Evolutionary conservation across 2,329 filamentous ascomycete genomes (phyloP).

Genomic region (Diplocarpon rosae): DNA sequence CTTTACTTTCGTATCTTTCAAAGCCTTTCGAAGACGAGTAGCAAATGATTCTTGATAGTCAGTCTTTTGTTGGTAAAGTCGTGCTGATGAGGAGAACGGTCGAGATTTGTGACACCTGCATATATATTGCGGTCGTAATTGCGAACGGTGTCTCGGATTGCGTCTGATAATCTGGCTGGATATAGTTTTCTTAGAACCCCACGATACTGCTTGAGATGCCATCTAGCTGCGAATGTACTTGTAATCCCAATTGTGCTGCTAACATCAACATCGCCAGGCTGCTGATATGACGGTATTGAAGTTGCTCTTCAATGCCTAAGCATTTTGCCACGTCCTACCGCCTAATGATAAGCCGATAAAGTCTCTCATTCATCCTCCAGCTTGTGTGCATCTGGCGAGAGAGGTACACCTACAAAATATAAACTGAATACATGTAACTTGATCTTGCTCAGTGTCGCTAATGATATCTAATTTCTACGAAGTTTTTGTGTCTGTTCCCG

Average conservation of each 20-base stretch:
- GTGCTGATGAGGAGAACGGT: conserved; percentile 22
- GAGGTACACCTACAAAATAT: too few species aligned
- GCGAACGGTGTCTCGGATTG: conserved; percentile 2
- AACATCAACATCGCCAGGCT: not conserved
- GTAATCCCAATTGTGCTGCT: not conserved
- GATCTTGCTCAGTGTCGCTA: too few species aligned
- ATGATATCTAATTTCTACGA: too few species aligned
- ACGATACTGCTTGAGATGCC: conserved; percentile 10
- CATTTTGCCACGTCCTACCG: not conserved
- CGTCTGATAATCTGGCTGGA: conserved; percentile 5
- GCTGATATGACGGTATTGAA: conserved; percentile 1
- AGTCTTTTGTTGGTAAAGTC: conserved; percentile 14
- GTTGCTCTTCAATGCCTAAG: not conserved
- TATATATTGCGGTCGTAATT: conserved; percentile 12
- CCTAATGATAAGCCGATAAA: not conserved
- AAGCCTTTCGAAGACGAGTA: conserved; percentile 42
- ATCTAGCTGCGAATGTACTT: conserved; percentile 1
- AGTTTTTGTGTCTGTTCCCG: too few species aligned
- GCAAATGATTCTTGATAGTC: conserved; percentile 26
- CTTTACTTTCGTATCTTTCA: conserved; percentile 52
- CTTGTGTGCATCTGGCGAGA: too few species aligned
- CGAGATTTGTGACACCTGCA: conserved; percentile 17
- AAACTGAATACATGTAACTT: too few species aligned
- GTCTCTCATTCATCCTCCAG: not conserved
- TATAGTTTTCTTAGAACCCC: conserved; percentile 9